Percentiles rank a stretch among this genome's conserved stretches.
Evolutionary conservation across 306 rosid genomes (phyloP).

Genomic region (Glycyrrhiza uralensis): DNA sequence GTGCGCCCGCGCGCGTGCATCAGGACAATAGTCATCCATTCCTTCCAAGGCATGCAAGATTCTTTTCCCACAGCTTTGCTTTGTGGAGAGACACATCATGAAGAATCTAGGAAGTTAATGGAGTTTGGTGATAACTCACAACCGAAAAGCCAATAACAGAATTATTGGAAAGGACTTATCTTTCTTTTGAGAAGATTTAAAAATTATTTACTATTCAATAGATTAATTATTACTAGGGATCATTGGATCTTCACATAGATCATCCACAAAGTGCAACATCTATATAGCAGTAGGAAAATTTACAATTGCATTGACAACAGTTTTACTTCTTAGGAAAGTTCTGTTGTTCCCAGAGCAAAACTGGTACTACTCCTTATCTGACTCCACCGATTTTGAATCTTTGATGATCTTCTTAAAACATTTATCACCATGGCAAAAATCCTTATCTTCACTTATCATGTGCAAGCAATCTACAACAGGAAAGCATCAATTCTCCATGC

Average conservation of each 20-base stretch:
- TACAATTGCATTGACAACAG: background rate
- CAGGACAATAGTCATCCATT: slow-evolving; percentile 39
- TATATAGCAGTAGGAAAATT: background rate
- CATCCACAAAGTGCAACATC: slow-evolving; percentile 9
- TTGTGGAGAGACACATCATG: slow-evolving; percentile 27
- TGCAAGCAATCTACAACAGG: slow-evolving; percentile 11
- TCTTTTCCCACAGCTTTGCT: slow-evolving; percentile 48
- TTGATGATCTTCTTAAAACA: slow-evolving; percentile 10
- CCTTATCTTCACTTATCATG: slow-evolving; percentile 10
- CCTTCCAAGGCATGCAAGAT: slow-evolving; percentile 29
- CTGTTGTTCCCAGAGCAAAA: background rate
- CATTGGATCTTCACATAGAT: background rate
- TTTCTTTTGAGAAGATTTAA: background rate
- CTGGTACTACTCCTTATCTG: background rate
- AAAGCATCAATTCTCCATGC: slow-evolving; percentile 27
- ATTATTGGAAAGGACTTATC: background rate
- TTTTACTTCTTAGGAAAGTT: background rate
- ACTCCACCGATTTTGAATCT: background rate
- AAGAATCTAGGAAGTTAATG: slow-evolving; percentile 27
- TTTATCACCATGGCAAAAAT: slow-evolving; percentile 7
- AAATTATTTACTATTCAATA: background rate
- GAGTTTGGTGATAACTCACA: background rate
- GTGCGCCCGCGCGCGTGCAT: no score
- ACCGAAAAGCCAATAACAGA: background rate
- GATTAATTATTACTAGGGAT: no score